phyloP scores from a whole-genome alignment of 2,329 filamentous ascomycete species.

The Colletotrichum gigasporum region DNA sequence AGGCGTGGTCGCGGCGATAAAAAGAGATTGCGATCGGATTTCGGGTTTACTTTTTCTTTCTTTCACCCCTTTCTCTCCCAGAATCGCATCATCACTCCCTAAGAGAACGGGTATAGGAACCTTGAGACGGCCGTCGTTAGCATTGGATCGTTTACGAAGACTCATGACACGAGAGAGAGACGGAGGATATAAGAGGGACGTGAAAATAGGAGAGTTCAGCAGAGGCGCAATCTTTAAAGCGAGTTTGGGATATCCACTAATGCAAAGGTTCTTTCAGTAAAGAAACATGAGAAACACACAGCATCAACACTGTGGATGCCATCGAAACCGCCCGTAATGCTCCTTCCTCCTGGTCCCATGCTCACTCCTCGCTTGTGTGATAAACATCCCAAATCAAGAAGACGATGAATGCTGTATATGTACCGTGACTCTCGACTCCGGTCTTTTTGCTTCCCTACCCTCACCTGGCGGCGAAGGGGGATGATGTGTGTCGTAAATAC shows the following conservation, averaged over 20 bases:
- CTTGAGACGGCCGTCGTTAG: conserved; percentile 9
- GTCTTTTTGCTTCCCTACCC: not conserved
- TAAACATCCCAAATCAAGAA: not conserved
- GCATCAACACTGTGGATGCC: not conserved
- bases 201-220: not conserved
- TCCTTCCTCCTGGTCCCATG: not conserved
- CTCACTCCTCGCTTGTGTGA: not conserved
- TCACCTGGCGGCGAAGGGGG: not conserved
- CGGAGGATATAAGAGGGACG: not conserved
- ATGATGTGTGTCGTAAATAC: not conserved
- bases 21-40: too few relatives aligned
- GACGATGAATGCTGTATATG: not conserved
- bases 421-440: not conserved
- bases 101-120: not conserved
- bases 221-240: conserved; percentile 2
- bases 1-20: too few relatives aligned
- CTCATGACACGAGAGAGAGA: not conserved
- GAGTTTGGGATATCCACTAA: conserved; percentile 24
- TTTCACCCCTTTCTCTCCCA: too few relatives aligned
- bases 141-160: conserved; percentile 3
- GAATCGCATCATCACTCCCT: not conserved
- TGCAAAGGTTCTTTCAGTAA: conserved; percentile 8
- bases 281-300: not conserved
- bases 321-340: not conserved
- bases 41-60: too few relatives aligned